Percentiles rank a stretch among this genome's conserved stretches.
Conservation (phyloP, 257 asterid genomes). For the Hygrophila difformis region DNA sequence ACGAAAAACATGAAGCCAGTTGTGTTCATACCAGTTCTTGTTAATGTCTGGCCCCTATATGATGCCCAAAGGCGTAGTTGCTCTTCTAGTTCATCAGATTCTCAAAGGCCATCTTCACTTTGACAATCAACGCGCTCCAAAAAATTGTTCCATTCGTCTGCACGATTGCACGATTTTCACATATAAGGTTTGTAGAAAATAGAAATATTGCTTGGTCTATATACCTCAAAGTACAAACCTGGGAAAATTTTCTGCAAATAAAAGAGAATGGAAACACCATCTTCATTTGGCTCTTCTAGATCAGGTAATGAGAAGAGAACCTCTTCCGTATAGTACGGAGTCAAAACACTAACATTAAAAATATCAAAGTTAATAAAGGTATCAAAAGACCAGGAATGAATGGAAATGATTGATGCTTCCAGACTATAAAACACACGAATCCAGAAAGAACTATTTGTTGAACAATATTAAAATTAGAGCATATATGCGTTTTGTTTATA, state of each 20-base stretch:
- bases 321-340: conserved; percentile 90
- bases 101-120: conserved; percentile 63
- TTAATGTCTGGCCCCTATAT: conserved; percentile 85
- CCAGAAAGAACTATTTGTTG: too few relatives aligned
- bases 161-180: conserved; percentile 17
- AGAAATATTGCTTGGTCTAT: conserved; percentile 29
- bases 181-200: conserved; percentile 11
- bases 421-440: too few relatives aligned
- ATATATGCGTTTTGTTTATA: too few relatives aligned
- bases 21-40: conserved; percentile 52
- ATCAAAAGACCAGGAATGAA: not conserved
- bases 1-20: conserved; percentile 26
- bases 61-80: conserved; percentile 93
- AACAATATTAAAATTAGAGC: too few relatives aligned
- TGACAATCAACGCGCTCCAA: conserved; percentile 63
- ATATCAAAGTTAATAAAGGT: conserved; percentile 1
- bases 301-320: conserved; percentile 77
- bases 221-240: conserved; percentile 40
- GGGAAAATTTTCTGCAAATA: conserved; percentile 92
- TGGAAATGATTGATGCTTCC: too few relatives aligned
- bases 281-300: conserved; percentile 83
- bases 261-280: conserved; percentile 84
- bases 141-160: conserved; percentile 92
- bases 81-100: conserved; percentile 64
- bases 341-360: conserved; percentile 51